phyloP scores from a whole-genome alignment of 1,284 basidiomycete genomes.

The Papiliotrema terrestris region DNA sequence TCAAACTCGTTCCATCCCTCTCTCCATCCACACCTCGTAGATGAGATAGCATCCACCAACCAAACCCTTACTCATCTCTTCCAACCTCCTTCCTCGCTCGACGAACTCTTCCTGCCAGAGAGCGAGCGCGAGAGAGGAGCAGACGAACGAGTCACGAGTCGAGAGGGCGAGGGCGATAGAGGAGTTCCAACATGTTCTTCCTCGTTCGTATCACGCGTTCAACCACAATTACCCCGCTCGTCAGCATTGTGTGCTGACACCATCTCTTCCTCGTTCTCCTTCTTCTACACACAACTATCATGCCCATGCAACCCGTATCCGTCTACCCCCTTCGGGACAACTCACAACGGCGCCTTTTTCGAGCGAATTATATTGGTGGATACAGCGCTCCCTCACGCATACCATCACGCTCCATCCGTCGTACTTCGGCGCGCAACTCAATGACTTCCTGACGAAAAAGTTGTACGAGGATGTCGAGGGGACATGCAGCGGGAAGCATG shows the following conservation, averaged over 20 bases:
- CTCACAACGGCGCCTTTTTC: not conserved
- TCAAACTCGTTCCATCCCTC: too few relatives aligned
- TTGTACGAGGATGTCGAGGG: slow-evolving; percentile 96
- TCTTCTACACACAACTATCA: not conserved
- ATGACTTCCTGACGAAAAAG: slow-evolving; percentile 87
- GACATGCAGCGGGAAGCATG: slow-evolving; percentile 91
- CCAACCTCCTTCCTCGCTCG: too few relatives aligned
- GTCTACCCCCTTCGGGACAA: not conserved
- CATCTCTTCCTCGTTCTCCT: not conserved
- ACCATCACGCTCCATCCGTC: slow-evolving; percentile 95
- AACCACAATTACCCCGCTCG: not conserved
- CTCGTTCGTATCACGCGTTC: slow-evolving; percentile 9
- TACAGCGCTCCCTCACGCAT: slow-evolving; percentile 88
- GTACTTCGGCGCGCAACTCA: slow-evolving; percentile 94
- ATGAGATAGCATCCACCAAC: too few relatives aligned
- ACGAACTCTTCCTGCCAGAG: too few relatives aligned
- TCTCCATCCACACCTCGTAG: too few relatives aligned
- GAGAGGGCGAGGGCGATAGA: too few relatives aligned
- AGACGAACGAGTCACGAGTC: too few relatives aligned
- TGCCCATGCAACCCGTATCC: too few relatives aligned
- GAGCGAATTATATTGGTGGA: not conserved
- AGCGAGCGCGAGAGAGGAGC: too few relatives aligned
- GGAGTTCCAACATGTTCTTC: slow-evolving; percentile 7
- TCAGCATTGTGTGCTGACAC: slow-evolving; percentile 4
- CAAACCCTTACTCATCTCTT: too few relatives aligned